A percentile compares a stretch with the other conserved stretches of the same genome.
Conservation (phyloP, 2,329 filamentous ascomycete genomes). For the Volutella citrinella region DNA sequence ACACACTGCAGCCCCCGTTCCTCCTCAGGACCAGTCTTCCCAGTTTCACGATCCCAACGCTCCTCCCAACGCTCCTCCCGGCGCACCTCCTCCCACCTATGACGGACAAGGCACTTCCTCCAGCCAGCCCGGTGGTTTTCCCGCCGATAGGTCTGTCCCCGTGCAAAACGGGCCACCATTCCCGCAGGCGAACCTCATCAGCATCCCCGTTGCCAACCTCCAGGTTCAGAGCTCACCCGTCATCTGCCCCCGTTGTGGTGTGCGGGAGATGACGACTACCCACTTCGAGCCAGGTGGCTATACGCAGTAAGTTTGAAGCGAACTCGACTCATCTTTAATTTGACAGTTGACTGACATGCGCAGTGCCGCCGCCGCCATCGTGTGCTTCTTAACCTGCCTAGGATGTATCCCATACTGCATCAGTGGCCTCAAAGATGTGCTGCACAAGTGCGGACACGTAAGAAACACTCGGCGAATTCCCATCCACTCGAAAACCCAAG, state of each 20-base stretch:
- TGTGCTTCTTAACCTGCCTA: constrained; percentile 16
- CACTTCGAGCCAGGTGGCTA: constrained; percentile 10
- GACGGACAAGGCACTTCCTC: no score
- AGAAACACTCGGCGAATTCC: neutral
- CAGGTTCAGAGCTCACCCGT: constrained; percentile 15
- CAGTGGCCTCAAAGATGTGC: constrained; percentile 16
- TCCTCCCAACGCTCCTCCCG: neutral
- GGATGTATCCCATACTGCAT: constrained; percentile 21
- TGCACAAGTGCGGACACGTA: constrained; percentile 20
- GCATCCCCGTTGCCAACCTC: constrained; percentile 13
- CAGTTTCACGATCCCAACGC: no score
- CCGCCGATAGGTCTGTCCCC: no score
- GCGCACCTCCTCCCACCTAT: constrained; percentile 9
- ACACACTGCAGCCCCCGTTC: constrained; percentile 6
- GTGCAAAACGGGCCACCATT: no score
- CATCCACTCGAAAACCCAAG: neutral
- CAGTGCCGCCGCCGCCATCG: constrained; percentile 16
- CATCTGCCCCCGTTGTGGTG: constrained; percentile 15
- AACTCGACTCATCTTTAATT: neutral
- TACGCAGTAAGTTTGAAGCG: constrained; percentile 14
- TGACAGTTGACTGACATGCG: neutral
- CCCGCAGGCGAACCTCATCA: constrained; percentile 4
- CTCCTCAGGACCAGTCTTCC: constrained; percentile 9
- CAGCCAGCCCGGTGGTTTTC: no score
- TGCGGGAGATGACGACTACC: constrained; percentile 10